Conservation (phyloP, 208 protist species). For the Trypanosoma rangeli region DNA sequence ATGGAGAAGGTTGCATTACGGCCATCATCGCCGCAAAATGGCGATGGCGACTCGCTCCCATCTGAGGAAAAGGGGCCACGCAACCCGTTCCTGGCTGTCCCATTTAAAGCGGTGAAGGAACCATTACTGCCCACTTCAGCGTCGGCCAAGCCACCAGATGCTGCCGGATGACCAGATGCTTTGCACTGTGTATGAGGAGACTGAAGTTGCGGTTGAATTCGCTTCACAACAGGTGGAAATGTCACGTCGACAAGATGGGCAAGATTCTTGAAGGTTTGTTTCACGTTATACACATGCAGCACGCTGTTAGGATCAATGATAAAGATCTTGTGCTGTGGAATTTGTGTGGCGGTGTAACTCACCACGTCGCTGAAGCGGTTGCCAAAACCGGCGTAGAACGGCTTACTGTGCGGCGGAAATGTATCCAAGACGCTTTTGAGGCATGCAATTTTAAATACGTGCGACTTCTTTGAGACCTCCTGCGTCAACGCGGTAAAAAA, state of each 20-base stretch:
- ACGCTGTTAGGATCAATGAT: constrained; percentile 84
- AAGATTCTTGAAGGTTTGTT: constrained; percentile 77
- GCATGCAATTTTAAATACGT: constrained; percentile 92
- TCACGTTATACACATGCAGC: constrained; percentile 73
- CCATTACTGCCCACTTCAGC: not conserved
- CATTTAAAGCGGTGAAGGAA: not conserved
- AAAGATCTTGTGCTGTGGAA: constrained; percentile 85
- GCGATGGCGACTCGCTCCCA: not conserved
- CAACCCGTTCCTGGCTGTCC: not conserved
- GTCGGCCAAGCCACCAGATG: not conserved
- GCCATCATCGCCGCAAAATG: not conserved
- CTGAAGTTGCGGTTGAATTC: constrained; percentile 4
- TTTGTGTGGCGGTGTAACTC: constrained; percentile 78
- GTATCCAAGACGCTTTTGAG: constrained; percentile 63
- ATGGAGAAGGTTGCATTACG: not conserved
- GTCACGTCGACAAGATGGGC: constrained; percentile 79
- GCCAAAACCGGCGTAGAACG: constrained; percentile 92
- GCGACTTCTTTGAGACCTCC: constrained; percentile 87
- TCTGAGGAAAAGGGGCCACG: not conserved
- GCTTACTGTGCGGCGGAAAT: constrained; percentile 69
- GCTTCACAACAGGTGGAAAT: constrained; percentile 62
- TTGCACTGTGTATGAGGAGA: not conserved
- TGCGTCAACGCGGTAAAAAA: constrained; percentile 88
- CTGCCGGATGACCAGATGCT: not conserved
- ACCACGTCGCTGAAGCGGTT: constrained; percentile 91